Base-by-base conservation (phyloP, 345 rosid genomes). In the Eucalyptus regnans region DNA sequence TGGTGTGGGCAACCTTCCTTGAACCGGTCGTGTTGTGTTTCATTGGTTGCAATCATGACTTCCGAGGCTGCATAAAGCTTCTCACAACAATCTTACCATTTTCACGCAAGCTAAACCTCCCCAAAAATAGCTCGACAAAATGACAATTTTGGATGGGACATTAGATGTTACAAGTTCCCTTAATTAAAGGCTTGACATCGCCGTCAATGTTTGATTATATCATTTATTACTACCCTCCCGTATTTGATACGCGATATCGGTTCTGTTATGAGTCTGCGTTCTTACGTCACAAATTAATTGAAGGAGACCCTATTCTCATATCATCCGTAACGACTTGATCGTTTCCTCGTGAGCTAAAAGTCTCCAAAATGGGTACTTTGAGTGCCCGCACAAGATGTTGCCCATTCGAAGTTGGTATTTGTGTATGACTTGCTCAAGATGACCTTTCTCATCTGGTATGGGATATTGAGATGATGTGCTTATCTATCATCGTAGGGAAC, bases 291-390 rank as follows among this genome's bases (percentile, higher is more conserved):
- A 0, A 64, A 64, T n/a, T 64, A 14, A 64, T 64, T 7, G 5
- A 16, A 64, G 1, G 10, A 1, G 8, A 14, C 17, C 5, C 3
- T n/a, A 7, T 13, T n/a, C 9, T 64, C 31, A 14, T 29, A n/a
- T 1, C 9, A n/a, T 29, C 1, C 3, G 5, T 15, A n/a, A 64
- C 1, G 5, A n/a, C 37, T 7, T 3, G 3, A n/a, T n/a, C 1
- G 3, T 13, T 15, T 29, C 2, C 37, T 64, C 9, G 5, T 7
- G 9, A n/a, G 37, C 7, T 64, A 12, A 64, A 64, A 64, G 18
- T 6, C 9, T 64, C 68, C 37, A n/a, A n/a, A 64, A 64, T 64
- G 5, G 7, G 22, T 16, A 8, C 43, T 68, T 8, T 8, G 44
- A 16, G 80, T 33, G 43, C 44, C 80, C 7, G 6, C 12, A 2